Percentiles rank a stretch among this genome's conserved stretches.
Evolutionary conservation across 441 rosid genomes (phyloP).

Genomic region (Brassica hybrid): DNA sequence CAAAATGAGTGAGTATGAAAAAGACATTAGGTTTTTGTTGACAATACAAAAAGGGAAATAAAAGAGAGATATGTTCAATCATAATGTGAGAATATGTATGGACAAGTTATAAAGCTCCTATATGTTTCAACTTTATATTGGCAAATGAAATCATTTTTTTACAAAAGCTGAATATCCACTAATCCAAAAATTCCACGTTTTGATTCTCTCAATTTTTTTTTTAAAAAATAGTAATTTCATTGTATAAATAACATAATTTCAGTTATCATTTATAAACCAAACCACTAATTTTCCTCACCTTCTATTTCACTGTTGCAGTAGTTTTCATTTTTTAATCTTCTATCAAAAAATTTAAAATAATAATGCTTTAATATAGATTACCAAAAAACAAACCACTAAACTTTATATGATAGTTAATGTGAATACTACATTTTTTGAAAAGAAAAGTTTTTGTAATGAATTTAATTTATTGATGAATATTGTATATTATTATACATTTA

Average conservation of each 20-base stretch:
- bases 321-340: neutral
- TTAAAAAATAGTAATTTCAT: neutral
- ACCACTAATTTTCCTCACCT: neutral
- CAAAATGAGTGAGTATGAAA: conserved; percentile 42
- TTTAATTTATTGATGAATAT: neutral
- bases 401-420: neutral
- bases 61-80: conserved; percentile 15
- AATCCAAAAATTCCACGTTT: neutral
- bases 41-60: conserved; percentile 35
- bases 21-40: conserved; percentile 50
- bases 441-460: neutral
- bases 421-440: neutral
- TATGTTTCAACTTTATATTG: conserved; percentile 40
- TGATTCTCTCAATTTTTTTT: neutral
- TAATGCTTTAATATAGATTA: neutral
- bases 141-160: conserved; percentile 35
- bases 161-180: conserved; percentile 17
- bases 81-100: conserved; percentile 46
- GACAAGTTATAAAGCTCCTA: conserved; percentile 43
- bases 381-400: neutral
- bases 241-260: neutral
- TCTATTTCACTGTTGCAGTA: neutral
- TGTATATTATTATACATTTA: neutral
- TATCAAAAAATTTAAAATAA: no score
- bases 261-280: neutral